Conservation (phyloP, 495 filamentous ascomycete genomes). For the Aspergillus sclerotiicarbonarius region DNA sequence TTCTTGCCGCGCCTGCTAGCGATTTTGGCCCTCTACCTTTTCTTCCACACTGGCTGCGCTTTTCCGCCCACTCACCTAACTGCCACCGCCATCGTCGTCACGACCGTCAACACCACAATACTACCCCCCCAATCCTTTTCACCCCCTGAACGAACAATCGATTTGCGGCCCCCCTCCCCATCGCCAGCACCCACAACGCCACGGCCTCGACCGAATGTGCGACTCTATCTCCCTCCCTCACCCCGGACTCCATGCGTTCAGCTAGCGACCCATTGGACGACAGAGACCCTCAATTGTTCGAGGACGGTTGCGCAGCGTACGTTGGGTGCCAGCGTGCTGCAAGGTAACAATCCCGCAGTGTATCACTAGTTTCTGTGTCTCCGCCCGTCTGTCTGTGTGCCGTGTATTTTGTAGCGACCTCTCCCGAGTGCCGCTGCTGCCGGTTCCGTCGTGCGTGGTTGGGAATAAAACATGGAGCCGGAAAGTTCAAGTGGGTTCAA, state of each 20-base stretch:
- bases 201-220: slow-evolving; percentile 38
- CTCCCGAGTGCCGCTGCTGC: slow-evolving; percentile 20
- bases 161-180: slow-evolving; percentile 13
- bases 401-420: slow-evolving; percentile 22
- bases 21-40: slow-evolving; percentile 16
- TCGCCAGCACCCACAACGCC: slow-evolving; percentile 30
- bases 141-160: not conserved
- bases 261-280: slow-evolving; percentile 37
- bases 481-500: slow-evolving; percentile 44
- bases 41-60: slow-evolving; percentile 1
- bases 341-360: slow-evolving; percentile 24
- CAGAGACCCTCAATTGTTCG: slow-evolving; percentile 37
- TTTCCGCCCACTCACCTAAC: slow-evolving; percentile 15
- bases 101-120: slow-evolving; percentile 9
- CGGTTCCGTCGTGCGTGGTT: slow-evolving; percentile 15
- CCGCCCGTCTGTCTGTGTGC: slow-evolving; percentile 14
- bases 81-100: slow-evolving; percentile 12
- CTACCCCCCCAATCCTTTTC: slow-evolving; percentile 10
- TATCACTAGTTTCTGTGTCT: slow-evolving; percentile 17
- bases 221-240: slow-evolving; percentile 23
- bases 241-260: slow-evolving; percentile 48
- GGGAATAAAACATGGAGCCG: slow-evolving; percentile 40
- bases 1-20: slow-evolving; percentile 14
- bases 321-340: slow-evolving; percentile 25
- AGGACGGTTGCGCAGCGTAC: slow-evolving; percentile 34